Evolutionary conservation across 768 basidiomycete genomes (phyloP).

Genomic region (Lanmaoa rubissima): DNA sequence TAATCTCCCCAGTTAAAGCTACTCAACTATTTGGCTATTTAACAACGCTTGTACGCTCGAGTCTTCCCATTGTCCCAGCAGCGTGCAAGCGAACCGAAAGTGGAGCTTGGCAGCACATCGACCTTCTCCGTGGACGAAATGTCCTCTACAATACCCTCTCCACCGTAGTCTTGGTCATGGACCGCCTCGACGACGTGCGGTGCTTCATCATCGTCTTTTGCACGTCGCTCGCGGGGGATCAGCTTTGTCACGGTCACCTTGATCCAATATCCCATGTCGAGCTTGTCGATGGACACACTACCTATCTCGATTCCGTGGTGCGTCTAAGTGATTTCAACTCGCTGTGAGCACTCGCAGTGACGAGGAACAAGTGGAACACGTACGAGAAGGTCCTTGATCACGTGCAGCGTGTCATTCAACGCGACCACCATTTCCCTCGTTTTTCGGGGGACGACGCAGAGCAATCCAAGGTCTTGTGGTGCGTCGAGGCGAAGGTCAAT

Average conservation of each 20-base stretch:
- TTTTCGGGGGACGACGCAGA: constrained; percentile 6
- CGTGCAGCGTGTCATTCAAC: constrained; percentile 1
- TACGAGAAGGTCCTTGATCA: constrained; percentile 10
- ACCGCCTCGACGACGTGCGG: not conserved
- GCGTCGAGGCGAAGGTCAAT: constrained; percentile 2
- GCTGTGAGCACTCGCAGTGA: not conserved
- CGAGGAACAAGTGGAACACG: not conserved
- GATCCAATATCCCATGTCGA: constrained; percentile 25
- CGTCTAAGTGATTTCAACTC: not conserved
- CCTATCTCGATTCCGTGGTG: constrained; percentile 1
- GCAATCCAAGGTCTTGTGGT: constrained; percentile 13
- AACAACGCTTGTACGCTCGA: too few species aligned
- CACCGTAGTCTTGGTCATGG: not conserved
- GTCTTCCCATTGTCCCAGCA: too few species aligned
- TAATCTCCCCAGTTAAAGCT: too few species aligned
- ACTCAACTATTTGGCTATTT: too few species aligned
- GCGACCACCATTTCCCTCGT: not conserved
- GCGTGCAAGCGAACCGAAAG: too few species aligned
- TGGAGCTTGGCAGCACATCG: too few species aligned
- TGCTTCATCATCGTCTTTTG: not conserved
- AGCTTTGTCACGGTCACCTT: not conserved
- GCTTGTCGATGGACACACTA: not conserved
- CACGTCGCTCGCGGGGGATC: not conserved
- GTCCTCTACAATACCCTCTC: not conserved
- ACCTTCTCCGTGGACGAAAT: not conserved